phyloP scores from a whole-genome alignment of 306 rosid genomes.

The Neltuma alba region DNA sequence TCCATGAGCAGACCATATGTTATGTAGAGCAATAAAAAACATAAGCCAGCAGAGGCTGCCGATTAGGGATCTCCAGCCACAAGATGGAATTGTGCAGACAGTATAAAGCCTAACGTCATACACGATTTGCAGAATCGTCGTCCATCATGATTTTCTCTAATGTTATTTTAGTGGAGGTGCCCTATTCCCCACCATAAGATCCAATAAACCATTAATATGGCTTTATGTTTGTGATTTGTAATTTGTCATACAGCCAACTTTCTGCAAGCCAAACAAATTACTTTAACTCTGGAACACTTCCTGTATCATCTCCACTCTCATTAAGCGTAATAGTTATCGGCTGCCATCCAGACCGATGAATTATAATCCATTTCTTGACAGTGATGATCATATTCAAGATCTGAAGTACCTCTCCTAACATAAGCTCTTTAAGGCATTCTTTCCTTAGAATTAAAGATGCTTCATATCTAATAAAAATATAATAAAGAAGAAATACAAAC shows the following conservation, averaged over 20 bases:
- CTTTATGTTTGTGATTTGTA: constrained; percentile 25
- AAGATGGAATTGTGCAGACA: constrained; percentile 4
- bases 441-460: constrained; percentile 59
- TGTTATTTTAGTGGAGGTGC: background rate
- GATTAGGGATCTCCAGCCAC: constrained; percentile 27
- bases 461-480: constrained; percentile 61
- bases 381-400: constrained; percentile 63
- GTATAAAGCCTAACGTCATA: constrained; percentile 21
- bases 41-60: constrained; percentile 12
- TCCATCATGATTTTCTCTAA: constrained; percentile 5
- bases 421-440: constrained; percentile 56
- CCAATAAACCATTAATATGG: constrained; percentile 16
- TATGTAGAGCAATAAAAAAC: constrained; percentile 20
- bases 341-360: constrained; percentile 78
- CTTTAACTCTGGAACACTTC: constrained; percentile 30
- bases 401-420: constrained; percentile 69
- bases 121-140: constrained; percentile 32
- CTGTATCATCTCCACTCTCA: constrained; percentile 44
- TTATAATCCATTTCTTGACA: constrained; percentile 71
- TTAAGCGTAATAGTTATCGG: constrained; percentile 55
- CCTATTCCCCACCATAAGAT: constrained; percentile 25
- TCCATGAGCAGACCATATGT: constrained; percentile 2
- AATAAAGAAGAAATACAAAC: background rate
- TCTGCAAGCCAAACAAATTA: constrained; percentile 27
- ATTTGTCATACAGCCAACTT: constrained; percentile 24